Percentiles rank a stretch among this genome's conserved stretches.
Conservation (phyloP, 2,329 filamentous ascomycete genomes). For the Cordyceps fumosorosea region DNA sequence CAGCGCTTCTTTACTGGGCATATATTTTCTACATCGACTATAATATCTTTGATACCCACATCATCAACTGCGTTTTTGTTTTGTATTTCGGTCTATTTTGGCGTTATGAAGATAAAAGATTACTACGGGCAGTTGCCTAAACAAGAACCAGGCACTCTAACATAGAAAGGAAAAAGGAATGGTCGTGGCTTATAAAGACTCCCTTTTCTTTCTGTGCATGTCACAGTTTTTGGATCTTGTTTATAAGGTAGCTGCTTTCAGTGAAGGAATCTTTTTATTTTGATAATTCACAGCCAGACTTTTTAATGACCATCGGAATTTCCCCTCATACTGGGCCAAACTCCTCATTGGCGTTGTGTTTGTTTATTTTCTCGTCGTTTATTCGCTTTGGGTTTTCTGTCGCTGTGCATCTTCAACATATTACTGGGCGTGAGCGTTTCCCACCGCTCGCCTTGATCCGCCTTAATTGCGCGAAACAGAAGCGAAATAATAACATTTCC, state of each 20-base stretch:
- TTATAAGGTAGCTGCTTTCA: background rate
- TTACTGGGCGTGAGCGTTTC: background rate
- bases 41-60: slow-evolving; percentile 10
- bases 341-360: background rate
- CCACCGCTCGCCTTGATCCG: background rate
- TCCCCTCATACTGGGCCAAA: background rate
- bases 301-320: background rate
- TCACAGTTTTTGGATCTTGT: background rate
- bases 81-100: background rate
- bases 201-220: background rate
- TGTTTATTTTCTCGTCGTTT: background rate
- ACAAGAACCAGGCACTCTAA: no score
- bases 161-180: no score
- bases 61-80: background rate
- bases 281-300: background rate
- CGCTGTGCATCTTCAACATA: background rate
- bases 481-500: background rate
- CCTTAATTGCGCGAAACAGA: background rate
- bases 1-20: background rate
- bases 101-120: background rate
- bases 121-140: no score
- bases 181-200: no score
- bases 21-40: background rate
- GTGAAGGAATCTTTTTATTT: background rate
- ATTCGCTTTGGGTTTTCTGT: background rate